Percentiles rank a stretch among this genome's conserved stretches.
Evolutionary conservation across 2,329 filamentous ascomycete genomes (phyloP).

Genomic region (Ophiosphaerella korrae): DNA sequence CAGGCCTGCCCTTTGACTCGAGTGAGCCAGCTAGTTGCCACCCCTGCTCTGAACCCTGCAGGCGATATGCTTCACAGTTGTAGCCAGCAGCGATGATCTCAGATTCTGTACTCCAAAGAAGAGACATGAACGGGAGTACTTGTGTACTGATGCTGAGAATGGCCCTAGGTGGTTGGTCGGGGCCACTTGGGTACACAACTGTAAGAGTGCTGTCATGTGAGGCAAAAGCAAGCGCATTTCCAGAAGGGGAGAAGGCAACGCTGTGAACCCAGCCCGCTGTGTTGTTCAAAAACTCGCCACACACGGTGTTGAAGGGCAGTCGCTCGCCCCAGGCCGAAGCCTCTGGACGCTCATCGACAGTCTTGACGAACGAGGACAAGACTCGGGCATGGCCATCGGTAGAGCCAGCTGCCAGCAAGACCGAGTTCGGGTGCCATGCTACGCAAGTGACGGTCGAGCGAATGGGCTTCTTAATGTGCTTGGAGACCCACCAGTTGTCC

Average conservation of each 20-base stretch:
- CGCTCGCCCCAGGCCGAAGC: conserved; percentile 92
- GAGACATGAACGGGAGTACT: conserved; percentile 86
- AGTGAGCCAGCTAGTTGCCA: conserved; percentile 86
- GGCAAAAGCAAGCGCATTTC: conserved; percentile 90
- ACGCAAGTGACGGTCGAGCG: conserved; percentile 95
- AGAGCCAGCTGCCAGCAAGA: conserved; percentile 91
- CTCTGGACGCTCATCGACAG: conserved; percentile 83
- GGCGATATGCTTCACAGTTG: conserved; percentile 85
- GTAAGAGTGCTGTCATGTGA: conserved; percentile 97
- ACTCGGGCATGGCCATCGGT: conserved; percentile 96
- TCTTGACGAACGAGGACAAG: conserved; percentile 95
- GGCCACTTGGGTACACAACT: conserved; percentile 89
- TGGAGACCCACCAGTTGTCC: conserved; percentile 99
- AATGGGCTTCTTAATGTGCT: conserved; percentile 99
- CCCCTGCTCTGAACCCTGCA: conserved; percentile 76
- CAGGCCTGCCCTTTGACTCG: conserved; percentile 71
- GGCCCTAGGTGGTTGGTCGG: conserved; percentile 88
- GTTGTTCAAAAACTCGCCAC: conserved; percentile 94
- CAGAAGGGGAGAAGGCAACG: conserved; percentile 89
- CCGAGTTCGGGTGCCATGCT: conserved; percentile 96
- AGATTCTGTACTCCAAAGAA: conserved; percentile 89
- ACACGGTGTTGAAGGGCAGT: conserved; percentile 97
- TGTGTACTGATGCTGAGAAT: conserved; percentile 89
- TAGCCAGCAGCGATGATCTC: conserved; percentile 97
- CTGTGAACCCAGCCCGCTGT: conserved; percentile 96